These are phyloP conservation scores for Cenococcum geophilum DNA, from an alignment of 495 filamentous ascomycete species.

Conservation along the genomic window DNA sequence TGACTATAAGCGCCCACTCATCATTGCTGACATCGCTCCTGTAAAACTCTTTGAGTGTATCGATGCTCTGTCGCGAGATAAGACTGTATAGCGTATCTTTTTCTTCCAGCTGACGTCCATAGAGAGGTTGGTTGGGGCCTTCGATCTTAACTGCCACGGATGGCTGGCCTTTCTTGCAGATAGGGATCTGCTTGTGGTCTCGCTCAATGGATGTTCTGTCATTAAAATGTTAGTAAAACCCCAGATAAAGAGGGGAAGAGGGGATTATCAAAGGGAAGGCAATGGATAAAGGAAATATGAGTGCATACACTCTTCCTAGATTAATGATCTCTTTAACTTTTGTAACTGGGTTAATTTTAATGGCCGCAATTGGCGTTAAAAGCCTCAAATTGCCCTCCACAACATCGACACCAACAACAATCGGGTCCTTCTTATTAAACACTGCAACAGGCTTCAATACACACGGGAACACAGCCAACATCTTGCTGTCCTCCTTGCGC, in stretches of 20 bases:
- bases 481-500: constrained; percentile 93
- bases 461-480: constrained; percentile 94
- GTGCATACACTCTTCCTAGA: constrained; percentile 90
- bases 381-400: constrained; percentile 78
- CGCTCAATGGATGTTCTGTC: constrained; percentile 86
- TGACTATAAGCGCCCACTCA: constrained; percentile 87
- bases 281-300: neutral
- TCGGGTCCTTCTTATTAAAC: constrained; percentile 97
- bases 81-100: constrained; percentile 80
- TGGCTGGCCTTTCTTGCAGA: constrained; percentile 93
- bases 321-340: constrained; percentile 73
- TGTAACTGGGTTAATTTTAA: constrained; percentile 73
- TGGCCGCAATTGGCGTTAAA: constrained; percentile 79
- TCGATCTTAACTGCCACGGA: constrained; percentile 98
- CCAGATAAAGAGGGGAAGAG: neutral
- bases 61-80: constrained; percentile 82
- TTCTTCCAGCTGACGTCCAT: constrained; percentile 94
- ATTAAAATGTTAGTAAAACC: constrained; percentile 15
- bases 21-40: constrained; percentile 83
- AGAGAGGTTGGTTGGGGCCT: constrained; percentile 86
- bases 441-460: constrained; percentile 82
- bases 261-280: neutral
- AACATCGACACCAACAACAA: constrained; percentile 94
- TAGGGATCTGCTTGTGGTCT: constrained; percentile 86
- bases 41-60: constrained; percentile 95